Conservation (phyloP, 345 rosid species). For the Eucalyptus coolabah region DNA sequence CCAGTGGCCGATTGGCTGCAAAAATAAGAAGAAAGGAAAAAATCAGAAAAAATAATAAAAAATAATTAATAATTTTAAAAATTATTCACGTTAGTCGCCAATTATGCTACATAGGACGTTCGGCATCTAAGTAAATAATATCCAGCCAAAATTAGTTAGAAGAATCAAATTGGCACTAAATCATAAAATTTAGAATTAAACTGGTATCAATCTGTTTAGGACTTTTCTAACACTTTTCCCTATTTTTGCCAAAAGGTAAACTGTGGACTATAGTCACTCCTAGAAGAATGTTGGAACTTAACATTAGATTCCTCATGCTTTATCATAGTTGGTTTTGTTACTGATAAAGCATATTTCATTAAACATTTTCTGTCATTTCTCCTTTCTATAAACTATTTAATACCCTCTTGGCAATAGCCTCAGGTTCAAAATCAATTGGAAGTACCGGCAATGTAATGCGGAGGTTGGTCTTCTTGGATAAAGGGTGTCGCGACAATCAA, state of each 20-base stretch:
- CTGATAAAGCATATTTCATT: neutral
- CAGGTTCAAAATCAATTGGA: neutral
- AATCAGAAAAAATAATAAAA: no score
- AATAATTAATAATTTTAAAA: no score
- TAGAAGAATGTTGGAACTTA: neutral
- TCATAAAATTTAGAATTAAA: no score
- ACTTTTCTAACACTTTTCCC: no score
- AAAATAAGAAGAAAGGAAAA: no score
- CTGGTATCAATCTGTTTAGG: rapidly evolving
- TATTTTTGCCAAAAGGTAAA: neutral
- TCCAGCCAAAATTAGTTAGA: no score
- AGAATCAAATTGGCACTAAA: no score
- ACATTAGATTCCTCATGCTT: neutral
- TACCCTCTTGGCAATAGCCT: neutral
- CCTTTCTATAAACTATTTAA: neutral
- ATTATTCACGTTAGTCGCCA: rapidly evolving
- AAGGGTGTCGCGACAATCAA: neutral
- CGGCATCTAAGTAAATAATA: no score
- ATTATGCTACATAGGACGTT: no score
- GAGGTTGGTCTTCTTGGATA: neutral
- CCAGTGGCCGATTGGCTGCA: no score
- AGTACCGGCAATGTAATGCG: neutral
- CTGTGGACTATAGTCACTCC: neutral
- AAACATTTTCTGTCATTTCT: neutral
- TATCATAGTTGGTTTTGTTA: neutral